Percentiles rank a stretch among this genome's conserved stretches.
Conservation (phyloP, 345 rosid genomes). For the Iberis pinnata region DNA sequence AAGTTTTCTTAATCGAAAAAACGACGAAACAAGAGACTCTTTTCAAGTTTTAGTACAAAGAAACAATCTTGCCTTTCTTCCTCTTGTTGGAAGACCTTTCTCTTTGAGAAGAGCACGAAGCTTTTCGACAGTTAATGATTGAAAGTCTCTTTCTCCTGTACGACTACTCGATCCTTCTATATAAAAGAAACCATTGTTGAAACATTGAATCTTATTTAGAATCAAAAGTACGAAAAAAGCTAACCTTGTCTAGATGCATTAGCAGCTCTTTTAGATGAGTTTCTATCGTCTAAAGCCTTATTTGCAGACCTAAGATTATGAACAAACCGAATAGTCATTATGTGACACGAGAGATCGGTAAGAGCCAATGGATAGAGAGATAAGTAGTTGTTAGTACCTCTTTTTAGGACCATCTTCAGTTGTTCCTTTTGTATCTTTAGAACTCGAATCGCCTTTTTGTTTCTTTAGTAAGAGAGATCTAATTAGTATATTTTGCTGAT, state of each 20-base stretch:
- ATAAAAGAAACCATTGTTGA: background rate
- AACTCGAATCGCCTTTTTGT: slow-evolving; percentile 55
- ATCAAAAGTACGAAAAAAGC: background rate
- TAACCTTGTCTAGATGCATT: slow-evolving; percentile 51
- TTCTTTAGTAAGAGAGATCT: slow-evolving; percentile 74
- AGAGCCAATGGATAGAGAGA: background rate
- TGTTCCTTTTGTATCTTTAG: slow-evolving; percentile 48
- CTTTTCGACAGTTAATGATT: slow-evolving; percentile 73
- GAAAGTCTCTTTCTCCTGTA: slow-evolving; percentile 51
- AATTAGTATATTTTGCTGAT: slow-evolving; percentile 83
- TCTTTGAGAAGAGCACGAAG: slow-evolving; percentile 82
- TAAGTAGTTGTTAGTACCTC: slow-evolving; percentile 44
- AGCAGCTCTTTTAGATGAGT: slow-evolving; percentile 57
- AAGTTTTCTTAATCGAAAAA: background rate
- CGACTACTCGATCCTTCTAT: slow-evolving; percentile 63
- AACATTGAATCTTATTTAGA: background rate
- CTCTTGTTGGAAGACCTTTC: slow-evolving; percentile 61
- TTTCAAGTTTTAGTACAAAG: slow-evolving; percentile 12
- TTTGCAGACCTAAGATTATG: slow-evolving; percentile 52
- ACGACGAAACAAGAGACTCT: background rate
- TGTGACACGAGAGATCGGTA: background rate
- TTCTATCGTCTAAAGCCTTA: slow-evolving; percentile 51
- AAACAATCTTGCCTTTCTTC: slow-evolving; percentile 88
- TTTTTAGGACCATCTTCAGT: slow-evolving; percentile 63
- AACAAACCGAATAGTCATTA: background rate